phyloP scores from a whole-genome alignment of 164 flowering plant genomes.

The Piper betle region DNA sequence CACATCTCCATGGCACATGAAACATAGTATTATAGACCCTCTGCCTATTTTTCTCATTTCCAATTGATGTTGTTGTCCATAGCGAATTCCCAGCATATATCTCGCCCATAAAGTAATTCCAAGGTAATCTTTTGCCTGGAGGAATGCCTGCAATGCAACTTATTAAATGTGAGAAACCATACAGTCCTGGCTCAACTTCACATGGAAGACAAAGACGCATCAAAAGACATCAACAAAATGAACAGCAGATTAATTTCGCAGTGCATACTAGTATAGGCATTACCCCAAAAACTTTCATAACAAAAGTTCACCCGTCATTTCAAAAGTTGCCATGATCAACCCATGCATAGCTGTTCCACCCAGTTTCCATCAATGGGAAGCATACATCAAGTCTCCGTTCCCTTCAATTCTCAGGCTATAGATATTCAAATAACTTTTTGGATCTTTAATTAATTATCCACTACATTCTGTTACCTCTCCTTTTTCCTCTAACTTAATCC shows the following conservation, averaged over 20 bases:
- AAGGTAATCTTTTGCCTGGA: slow-evolving; percentile 55
- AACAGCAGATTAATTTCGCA: not conserved
- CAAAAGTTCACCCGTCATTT: no score
- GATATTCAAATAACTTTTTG: no score
- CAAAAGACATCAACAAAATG: not conserved
- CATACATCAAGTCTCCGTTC: no score
- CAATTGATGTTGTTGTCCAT: slow-evolving; percentile 55
- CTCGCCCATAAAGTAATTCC: slow-evolving; percentile 67
- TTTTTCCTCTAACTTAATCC: no score
- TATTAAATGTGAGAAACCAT: not conserved
- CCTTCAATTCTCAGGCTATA: no score
- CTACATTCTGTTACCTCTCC: no score
- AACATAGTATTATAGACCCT: slow-evolving; percentile 93
- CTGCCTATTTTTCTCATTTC: slow-evolving; percentile 88
- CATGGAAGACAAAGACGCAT: not conserved
- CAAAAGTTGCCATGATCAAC: no score
- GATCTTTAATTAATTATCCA: no score
- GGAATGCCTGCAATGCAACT: slow-evolving; percentile 23
- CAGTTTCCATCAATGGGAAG: no score
- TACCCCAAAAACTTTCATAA: no score
- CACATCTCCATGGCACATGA: slow-evolving; percentile 98
- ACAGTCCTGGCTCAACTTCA: not conserved
- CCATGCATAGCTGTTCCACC: no score
- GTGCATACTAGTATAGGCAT: no score
- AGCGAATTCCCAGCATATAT: slow-evolving; percentile 64